Base-by-base conservation (phyloP, 345 rosid genomes). In the Balakata baccata region DNA sequence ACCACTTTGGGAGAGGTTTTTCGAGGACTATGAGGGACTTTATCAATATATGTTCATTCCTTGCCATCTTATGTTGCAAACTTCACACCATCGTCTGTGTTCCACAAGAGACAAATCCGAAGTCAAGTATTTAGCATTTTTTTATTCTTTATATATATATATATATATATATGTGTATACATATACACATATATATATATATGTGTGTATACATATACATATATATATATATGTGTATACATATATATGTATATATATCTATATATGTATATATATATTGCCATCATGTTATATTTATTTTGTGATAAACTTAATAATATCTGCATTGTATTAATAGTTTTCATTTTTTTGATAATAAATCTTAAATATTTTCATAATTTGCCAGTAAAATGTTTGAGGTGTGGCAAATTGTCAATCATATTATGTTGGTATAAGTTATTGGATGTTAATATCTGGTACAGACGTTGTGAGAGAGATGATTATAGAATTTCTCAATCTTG, bases 1-100 rank as follows among this genome's bases (percentile, higher is more conserved):
- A 64, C 92, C 97, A 23, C 90, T 95, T 13, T 95, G 98, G 99
- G 96, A 95, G 77, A 87, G 76, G 82, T 95, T 92, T 84, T 87
- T 92, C 79, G 76, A 87, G 65, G 97, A 90, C 22, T 83, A 89
- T 52, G 81, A 89, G 69, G 89, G 82, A 80, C 84, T 73, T 59
- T 95, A 79, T 74, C 97, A 0, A 83, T 91, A 61, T 92, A 95
- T 84, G 77, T 92, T 76, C 99, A 95, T 74, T 70, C 96, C 0
- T 58, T 82, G 73, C 99, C 99, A 4, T 62, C 86, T 57, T 92
- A 91, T 81, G 81, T 11, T 68, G 78, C 80, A 1, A 81, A 83
- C 68, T 85, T 83, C 68, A 71, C 93, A 0, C 54, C 74, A 39
- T 82, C 90, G 13, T 92, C 98, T 0, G 88, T 86, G 66, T 95